Base-by-base conservation (phyloP, 352 stramenopile genomes). In the Elongisporangium prolatum region DNA sequence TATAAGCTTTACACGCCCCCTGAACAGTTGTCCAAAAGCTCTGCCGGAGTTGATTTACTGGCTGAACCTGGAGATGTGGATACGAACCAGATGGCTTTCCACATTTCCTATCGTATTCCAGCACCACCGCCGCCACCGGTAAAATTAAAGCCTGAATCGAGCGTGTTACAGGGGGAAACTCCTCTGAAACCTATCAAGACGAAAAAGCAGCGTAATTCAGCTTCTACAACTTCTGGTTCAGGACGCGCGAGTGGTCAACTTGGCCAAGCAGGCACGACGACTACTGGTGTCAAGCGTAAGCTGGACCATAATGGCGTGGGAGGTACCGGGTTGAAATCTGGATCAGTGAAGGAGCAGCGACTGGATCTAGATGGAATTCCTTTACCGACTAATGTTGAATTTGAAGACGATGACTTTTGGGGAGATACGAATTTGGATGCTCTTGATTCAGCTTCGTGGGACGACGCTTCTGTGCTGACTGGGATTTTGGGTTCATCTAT, bases 321-420 rank as follows among this genome's bases (percentile, higher is more conserved):
- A 78, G 40, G 52, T 73, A 13, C 57, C 14, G 54, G 52, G 24
- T 56, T 68, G 21, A 69, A 86, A 38, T 68, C 67, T 21, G 63
- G 55, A 44, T 61, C 59, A 21, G 21, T 44, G n/a, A 89, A 94
- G 54, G 80, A 91, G 52, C 80, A 88, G 47, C 78, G 82, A 21
- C 69, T 91, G 8, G 82, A 94, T 63, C 71, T 91, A 14, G 83
- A 91, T 52, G 84, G 82, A 2, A 89, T 92, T 48, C 84, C 84
- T 7, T 60, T 94, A 1, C 75, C 80, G 0, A 82, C 92, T 22
- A 68, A 80, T 38, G 80, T 77, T 0, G 84, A 89, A 50, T 91
- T 93, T 57, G 82, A 82, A 48, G 86, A 95, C 52, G 84, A 93
- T 56, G 76, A 78, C 22, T 95, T 95, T 50, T 95, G 86, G 86